Evolutionary conservation across 495 filamentous ascomycete species (phyloP).

Genomic region (Xylaria castorea): DNA sequence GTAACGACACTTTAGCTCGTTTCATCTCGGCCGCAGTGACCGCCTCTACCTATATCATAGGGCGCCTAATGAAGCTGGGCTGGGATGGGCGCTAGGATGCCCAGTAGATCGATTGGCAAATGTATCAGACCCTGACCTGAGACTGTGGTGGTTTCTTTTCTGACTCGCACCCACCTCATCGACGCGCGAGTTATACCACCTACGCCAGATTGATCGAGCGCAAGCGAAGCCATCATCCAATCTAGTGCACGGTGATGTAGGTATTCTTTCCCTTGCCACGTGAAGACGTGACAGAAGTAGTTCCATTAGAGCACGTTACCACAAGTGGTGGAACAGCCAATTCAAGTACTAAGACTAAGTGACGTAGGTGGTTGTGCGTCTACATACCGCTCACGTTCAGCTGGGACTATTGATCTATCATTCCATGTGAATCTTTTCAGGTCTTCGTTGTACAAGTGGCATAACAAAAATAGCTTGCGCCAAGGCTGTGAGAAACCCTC

Average conservation of each 20-base stretch:
- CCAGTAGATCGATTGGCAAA: not conserved
- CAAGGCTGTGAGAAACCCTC: not conserved
- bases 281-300: no score
- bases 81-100: constrained; percentile 12
- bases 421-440: not conserved
- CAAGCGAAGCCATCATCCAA: not conserved
- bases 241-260: not conserved
- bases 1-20: constrained; percentile 8
- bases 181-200: not conserved
- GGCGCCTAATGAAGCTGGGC: constrained; percentile 10
- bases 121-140: constrained; percentile 15
- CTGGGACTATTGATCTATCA: constrained; percentile 2
- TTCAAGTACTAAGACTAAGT: not conserved
- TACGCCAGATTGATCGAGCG: not conserved
- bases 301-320: no score
- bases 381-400: not conserved
- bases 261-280: not conserved
- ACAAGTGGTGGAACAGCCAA: no score
- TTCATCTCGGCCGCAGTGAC: constrained; percentile 13
- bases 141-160: constrained; percentile 14
- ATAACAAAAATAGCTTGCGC: constrained; percentile 1
- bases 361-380: constrained; percentile 20
- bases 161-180: constrained; percentile 11
- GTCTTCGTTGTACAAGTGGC: not conserved
- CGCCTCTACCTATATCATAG: constrained; percentile 4